These are phyloP conservation scores for Tulasnella sp. DNA, from an alignment of 768 basidiomycete species.

Conservation along the genomic window DNA sequence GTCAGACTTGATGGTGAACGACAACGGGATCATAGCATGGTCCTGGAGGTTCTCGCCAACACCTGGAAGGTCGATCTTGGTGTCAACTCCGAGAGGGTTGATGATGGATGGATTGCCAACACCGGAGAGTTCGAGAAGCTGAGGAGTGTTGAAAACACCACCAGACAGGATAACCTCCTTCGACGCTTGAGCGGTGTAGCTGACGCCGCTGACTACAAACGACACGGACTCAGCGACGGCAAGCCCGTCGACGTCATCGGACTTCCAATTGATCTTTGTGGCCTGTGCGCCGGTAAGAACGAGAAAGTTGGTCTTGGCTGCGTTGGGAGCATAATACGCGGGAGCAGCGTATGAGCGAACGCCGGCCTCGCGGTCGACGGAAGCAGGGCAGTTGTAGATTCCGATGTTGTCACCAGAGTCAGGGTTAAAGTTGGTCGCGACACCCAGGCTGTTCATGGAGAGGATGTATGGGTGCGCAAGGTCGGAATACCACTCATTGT, in stretches of 20 bases:
- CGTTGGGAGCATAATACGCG: neutral
- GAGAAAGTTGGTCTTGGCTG: neutral
- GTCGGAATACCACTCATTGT: constrained; percentile 21
- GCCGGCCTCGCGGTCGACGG: neutral
- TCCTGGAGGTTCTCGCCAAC: constrained; percentile 34
- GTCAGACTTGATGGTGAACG: neutral
- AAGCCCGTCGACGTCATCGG: neutral
- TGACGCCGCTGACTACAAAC: constrained; percentile 33
- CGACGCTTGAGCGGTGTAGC: constrained; percentile 35
- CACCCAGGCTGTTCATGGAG: neutral
- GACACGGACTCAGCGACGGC: constrained; percentile 40
- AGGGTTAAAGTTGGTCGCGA: neutral
- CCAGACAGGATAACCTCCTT: constrained; percentile 48
- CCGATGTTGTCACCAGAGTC: constrained; percentile 18
- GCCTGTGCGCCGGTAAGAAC: neutral
- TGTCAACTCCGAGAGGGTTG: constrained; percentile 40
- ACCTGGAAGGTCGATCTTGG: constrained; percentile 57
- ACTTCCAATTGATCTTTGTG: constrained; percentile 4
- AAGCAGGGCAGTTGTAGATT: constrained; percentile 18
- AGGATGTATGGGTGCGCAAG: constrained; percentile 7
- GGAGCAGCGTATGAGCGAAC: constrained; percentile 2
- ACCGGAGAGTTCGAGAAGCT: constrained; percentile 56
- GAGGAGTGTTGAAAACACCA: constrained; percentile 36
- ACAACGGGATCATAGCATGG: neutral
- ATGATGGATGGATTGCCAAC: constrained; percentile 52